These are phyloP conservation scores for Fonsecaea nubica DNA, from an alignment of 2,329 filamentous ascomycete species.

Conservation along the genomic window DNA sequence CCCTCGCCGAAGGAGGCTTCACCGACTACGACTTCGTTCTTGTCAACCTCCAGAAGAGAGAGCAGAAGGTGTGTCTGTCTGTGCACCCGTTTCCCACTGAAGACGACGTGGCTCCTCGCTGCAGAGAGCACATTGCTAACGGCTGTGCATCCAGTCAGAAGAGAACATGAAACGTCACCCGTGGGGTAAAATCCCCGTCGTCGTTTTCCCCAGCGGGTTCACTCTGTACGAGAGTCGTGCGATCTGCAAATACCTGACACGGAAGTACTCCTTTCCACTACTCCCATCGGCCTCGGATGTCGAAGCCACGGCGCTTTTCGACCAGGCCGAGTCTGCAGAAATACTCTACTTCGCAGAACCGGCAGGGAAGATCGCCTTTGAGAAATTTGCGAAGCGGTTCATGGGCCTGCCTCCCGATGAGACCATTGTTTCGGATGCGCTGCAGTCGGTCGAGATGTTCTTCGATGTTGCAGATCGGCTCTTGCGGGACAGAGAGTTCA, in stretches of 20 bases:
- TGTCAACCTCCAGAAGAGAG: constrained; percentile 50
- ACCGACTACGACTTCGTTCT: constrained; percentile 51
- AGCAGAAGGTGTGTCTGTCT: constrained; percentile 49
- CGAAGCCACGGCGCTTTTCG: constrained; percentile 53
- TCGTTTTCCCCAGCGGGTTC: constrained; percentile 51
- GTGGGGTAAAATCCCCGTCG: constrained; percentile 52
- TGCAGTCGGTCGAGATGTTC: constrained; percentile 50
- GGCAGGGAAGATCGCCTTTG: constrained; percentile 53
- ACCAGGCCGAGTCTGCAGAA: constrained; percentile 53
- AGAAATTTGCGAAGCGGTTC: constrained; percentile 56
- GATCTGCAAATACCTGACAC: constrained; percentile 57
- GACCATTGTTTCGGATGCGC: constrained; percentile 48
- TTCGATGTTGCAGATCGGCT: constrained; percentile 54
- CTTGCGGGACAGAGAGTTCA: constrained; percentile 51
- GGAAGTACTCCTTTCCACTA: constrained; percentile 55
- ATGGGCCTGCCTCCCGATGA: constrained; percentile 54
- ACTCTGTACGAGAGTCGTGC: constrained; percentile 57
- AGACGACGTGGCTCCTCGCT: constrained; percentile 37
- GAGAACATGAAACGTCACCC: constrained; percentile 51
- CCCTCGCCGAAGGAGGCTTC: constrained; percentile 54
- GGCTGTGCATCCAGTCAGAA: constrained; percentile 43
- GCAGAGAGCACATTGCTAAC: constrained; percentile 38
- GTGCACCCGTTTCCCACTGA: constrained; percentile 22
- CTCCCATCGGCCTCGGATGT: constrained; percentile 49
- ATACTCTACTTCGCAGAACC: constrained; percentile 55